Evolutionary conservation across 2,329 filamentous ascomycete genomes (phyloP).

Genomic region (Sclerotinia glacialis): DNA sequence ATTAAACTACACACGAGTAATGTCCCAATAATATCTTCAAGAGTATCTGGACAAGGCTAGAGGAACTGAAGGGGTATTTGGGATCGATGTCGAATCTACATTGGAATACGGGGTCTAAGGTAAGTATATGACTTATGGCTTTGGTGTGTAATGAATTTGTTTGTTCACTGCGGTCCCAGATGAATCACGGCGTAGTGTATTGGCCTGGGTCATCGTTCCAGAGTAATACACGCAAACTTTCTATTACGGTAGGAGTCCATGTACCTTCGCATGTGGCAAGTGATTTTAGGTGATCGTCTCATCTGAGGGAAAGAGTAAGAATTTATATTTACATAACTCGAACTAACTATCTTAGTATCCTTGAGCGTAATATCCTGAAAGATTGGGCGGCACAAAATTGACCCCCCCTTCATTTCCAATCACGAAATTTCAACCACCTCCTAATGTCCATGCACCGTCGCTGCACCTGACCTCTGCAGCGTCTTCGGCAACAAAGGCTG

Average conservation of each 20-base stretch:
- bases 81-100: no score
- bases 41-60: no score
- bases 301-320: background rate
- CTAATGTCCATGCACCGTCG: background rate
- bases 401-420: background rate
- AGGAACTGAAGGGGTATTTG: no score
- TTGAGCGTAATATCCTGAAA: background rate
- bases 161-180: no score
- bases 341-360: background rate
- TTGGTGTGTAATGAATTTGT: no score
- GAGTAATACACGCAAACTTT: background rate
- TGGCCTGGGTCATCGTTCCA: background rate
- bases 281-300: background rate
- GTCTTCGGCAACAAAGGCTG: constrained; percentile 7
- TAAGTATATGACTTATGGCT: no score
- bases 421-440: background rate
- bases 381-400: background rate
- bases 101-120: no score
- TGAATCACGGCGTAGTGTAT: background rate
- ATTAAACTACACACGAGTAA: no score
- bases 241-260: background rate
- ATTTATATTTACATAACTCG: background rate
- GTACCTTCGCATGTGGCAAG: background rate
- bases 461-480: background rate
- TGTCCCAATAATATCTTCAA: no score